Evolutionary conservation across 2,329 filamentous ascomycete genomes (phyloP).

Genomic region (Rasamsonia emersonii): DNA sequence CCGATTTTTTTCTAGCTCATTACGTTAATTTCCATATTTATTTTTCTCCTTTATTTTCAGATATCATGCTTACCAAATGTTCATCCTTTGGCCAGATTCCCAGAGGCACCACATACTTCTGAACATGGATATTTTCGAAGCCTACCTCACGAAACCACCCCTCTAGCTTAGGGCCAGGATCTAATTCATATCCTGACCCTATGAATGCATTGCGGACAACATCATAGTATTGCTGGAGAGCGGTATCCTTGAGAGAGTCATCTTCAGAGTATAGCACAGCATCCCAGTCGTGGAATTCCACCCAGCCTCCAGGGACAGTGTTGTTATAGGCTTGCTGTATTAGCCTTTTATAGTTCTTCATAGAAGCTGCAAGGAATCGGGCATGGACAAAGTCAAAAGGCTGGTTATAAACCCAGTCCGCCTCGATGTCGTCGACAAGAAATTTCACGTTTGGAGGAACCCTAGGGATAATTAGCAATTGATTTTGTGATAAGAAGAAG

Average conservation of each 20-base stretch:
- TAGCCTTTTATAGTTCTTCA: constrained; percentile 8
- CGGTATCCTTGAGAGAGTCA: background rate
- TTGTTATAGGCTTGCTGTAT: background rate
- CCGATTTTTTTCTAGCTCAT: constrained; percentile 2
- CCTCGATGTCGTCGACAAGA: constrained; percentile 11
- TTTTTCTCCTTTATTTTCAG: background rate
- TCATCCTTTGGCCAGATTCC: constrained; percentile 6
- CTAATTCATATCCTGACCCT: background rate
- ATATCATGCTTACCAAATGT: constrained; percentile 2
- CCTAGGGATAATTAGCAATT: background rate
- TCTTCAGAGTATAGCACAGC: background rate
- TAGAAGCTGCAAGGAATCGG: constrained; percentile 6
- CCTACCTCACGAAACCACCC: constrained; percentile 3
- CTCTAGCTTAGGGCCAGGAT: constrained; percentile 7
- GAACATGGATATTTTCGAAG: constrained; percentile 5
- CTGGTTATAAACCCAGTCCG: constrained; percentile 9
- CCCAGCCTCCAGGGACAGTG: constrained; percentile 13
- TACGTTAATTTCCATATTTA: background rate
- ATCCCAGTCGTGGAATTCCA: constrained; percentile 8
- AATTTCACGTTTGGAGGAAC: constrained; percentile 14
- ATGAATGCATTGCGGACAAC: background rate
- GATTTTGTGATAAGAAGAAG: background rate
- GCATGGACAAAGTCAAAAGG: constrained; percentile 14
- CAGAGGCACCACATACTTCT: constrained; percentile 1
- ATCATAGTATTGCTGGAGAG: background rate